Base-by-base conservation (phyloP, 768 basidiomycete species). In the Porphyrellus cyaneotinctus region DNA sequence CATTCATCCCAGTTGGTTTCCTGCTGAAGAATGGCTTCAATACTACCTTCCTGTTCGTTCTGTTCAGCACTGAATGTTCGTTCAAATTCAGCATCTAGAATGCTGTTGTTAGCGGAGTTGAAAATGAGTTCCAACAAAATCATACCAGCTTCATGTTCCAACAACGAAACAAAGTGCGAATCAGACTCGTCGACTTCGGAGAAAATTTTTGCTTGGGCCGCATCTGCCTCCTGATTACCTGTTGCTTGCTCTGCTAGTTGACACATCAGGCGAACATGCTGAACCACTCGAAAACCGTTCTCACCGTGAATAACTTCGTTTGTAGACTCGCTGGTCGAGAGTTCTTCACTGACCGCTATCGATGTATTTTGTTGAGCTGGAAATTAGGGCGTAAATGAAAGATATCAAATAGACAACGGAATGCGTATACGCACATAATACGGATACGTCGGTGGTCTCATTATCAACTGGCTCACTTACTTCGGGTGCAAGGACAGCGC, bases 91-190 rank as follows among this genome's bases (percentile, higher is more conserved):
- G 63, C 59, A 31, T 67, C 63, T 58, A n/a, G n/a, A n/a, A 26
- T 59, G 2, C 30, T 35, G 12, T 36, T n/a, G 33, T 70, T 33
- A 61, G 48, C 35, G 22, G 14, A 17, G 45, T 43, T 14, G 18
- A 2, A 7, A 23, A 2, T 2, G 11, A 52, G 20, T 41, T 38
- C 20, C 20, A 39, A 28, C 35, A 33, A 45, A 13, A 26, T 7
- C 58, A 32, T 64, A 71, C 70, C 64, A 58, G 70, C 66, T 54
- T 64, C 66, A 49, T 52, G 62, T 49, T 69, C 64, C 51, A 69
- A 49, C 47, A 63, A 57, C 9, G 54, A 52, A 33, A 65, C 41
- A 51, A 64, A 59, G 44, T 66, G 64, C 17, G 61, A 61, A 58
- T 65, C 67, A 51, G 66, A 65, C 47, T 68, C 66, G 22, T 69